Base-by-base conservation (phyloP, 116 monocot species). In the Phalaenopsis hybrid region DNA sequence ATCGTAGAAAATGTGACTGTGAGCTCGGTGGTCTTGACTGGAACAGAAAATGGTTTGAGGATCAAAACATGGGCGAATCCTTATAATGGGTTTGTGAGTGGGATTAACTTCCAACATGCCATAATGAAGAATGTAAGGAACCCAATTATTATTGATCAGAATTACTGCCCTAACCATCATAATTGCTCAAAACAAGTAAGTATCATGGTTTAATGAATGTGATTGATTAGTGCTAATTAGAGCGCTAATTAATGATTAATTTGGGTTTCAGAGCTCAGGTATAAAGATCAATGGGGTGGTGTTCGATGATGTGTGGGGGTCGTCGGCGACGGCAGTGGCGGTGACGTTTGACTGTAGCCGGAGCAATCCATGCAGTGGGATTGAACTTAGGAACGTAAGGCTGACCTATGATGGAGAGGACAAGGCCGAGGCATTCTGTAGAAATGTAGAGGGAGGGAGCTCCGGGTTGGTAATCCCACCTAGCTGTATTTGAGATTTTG, bases 131-230 rank as follows among this genome's bases (percentile, higher is more conserved):
- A 37, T 37, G 37, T 37, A 37, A 37, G 0, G 81, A 91, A 59
- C 46, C 95, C 95, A 4, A 92, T 95, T 78, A 65, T 89, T 37
- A 89, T 95, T 57, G 89, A 89, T 57, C 95, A 95, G 51, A 89
- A 92, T 49, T 95, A 95, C 75, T 95, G 95, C 81, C 92, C 91
- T 0, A 12, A 50, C 10, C 48, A 74, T 7, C 43, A 41, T 5
- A 79, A 81, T 4, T 95, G 95, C 79, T 87, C 91, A 0, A 82
- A 51, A 10, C 68, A 87, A 78, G 89, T 91, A 77, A 21, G 15
- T 37, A 37, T 37, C 37, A 37, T 37, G 3, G 37, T 37, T 37
- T 37, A 37, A 37, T 37, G 37, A 37, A 1, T 0, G 3, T 37
- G 37, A 37, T 37, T 37, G 3, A 37, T 48, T 76, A n/a, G 8